A percentile compares a stretch with the other conserved stretches of the same genome.
Evolutionary conservation across 2,329 filamentous ascomycete genomes (phyloP).

Genomic region (Dothistroma pini): DNA sequence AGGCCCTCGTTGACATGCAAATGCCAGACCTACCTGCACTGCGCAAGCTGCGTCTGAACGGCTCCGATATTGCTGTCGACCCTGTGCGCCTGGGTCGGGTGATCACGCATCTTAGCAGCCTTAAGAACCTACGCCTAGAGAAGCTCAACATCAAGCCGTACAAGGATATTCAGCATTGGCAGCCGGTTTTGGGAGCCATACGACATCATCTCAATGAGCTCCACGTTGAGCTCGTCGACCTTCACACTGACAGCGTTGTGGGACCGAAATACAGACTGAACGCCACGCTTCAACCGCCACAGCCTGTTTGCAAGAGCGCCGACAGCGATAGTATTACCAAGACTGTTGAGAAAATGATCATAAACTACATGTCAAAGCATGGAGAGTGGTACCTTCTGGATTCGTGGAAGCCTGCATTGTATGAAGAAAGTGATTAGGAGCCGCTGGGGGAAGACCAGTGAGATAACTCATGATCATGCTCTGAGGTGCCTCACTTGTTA

Average conservation of each 20-base stretch:
- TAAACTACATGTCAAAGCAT: not conserved
- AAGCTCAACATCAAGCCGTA: not conserved
- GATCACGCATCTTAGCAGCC: not conserved
- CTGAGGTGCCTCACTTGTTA: too few relatives aligned
- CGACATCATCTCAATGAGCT: not conserved
- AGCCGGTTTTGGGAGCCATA: slow-evolving; percentile 3
- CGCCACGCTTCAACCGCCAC: not conserved
- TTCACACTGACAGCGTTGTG: not conserved
- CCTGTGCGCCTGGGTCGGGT: not conserved
- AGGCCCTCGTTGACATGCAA: not conserved
- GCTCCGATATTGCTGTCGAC: not conserved
- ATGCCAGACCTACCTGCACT: not conserved
- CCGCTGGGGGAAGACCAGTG: not conserved
- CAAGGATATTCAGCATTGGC: not conserved
- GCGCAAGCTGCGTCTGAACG: not conserved
- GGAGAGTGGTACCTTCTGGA: slow-evolving; percentile 2
- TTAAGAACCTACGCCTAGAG: not conserved
- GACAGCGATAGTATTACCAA: not conserved
- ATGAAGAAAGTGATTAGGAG: not conserved
- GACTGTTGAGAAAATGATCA: not conserved
- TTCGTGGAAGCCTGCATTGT: not conserved
- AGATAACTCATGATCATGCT: not conserved
- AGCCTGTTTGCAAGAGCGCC: not conserved
- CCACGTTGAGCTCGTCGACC: not conserved
- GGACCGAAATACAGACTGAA: not conserved